Evolutionary conservation across 768 basidiomycete genomes (phyloP).

Genomic region (Pleurotus tuoliensis): DNA sequence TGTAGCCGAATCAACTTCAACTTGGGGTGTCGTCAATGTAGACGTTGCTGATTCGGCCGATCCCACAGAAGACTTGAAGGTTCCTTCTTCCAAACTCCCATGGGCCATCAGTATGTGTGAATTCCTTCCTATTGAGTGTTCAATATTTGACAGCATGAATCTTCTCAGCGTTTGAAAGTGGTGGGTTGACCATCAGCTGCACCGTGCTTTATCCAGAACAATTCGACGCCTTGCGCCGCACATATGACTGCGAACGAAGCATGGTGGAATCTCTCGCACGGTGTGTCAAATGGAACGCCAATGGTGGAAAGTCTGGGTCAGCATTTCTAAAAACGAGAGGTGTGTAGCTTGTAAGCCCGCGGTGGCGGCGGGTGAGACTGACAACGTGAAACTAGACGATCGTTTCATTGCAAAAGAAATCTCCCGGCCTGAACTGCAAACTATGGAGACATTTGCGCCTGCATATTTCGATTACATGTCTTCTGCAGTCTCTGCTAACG

Average conservation of each 20-base stretch:
- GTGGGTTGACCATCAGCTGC: constrained; percentile 86
- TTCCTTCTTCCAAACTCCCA: constrained; percentile 74
- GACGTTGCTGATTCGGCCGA: constrained; percentile 63
- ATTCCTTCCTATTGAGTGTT: no score
- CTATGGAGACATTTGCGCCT: constrained; percentile 95
- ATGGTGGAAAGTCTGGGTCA: constrained; percentile 94
- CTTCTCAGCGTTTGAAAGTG: constrained; percentile 81
- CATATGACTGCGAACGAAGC: constrained; percentile 91
- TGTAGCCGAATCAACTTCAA: constrained; percentile 77
- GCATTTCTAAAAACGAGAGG: constrained; percentile 96
- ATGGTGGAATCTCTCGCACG: constrained; percentile 92
- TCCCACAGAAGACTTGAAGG: constrained; percentile 72
- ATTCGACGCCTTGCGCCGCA: constrained; percentile 89
- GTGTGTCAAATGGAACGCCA: constrained; percentile 94
- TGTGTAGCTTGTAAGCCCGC: constrained; percentile 23
- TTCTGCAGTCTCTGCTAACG: constrained; percentile 82
- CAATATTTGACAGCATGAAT: neutral
- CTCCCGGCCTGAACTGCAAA: constrained; percentile 85
- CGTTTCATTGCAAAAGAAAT: constrained; percentile 98
- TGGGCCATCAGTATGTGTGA: constrained; percentile 71
- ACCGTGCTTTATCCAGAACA: constrained; percentile 95
- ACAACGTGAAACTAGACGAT: constrained; percentile 58
- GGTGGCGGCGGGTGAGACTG: neutral
- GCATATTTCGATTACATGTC: constrained; percentile 99
- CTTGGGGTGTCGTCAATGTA: constrained; percentile 90